phyloP scores from a whole-genome alignment of 2,329 filamentous ascomycete genomes.

The Monosporascus sp. region DNA sequence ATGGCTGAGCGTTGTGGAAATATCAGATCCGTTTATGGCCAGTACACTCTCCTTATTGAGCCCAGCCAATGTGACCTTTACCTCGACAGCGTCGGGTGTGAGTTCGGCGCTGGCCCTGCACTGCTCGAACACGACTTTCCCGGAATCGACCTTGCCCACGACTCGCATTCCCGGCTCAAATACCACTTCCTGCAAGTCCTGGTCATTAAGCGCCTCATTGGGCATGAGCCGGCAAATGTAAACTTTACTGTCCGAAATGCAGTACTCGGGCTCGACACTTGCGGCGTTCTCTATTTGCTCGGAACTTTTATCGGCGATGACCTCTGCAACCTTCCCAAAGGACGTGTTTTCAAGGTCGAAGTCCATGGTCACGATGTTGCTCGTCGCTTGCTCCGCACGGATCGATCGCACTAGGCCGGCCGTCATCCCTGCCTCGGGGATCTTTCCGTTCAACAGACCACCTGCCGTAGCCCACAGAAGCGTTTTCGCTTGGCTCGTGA shows the following conservation, averaged over 20 bases:
- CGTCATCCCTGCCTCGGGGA: slow-evolving; percentile 20
- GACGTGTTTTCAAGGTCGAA: slow-evolving; percentile 13
- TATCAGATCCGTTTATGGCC: slow-evolving; percentile 18
- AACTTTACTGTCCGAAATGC: slow-evolving; percentile 13
- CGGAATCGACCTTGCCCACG: slow-evolving; percentile 10
- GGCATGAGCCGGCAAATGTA: slow-evolving; percentile 21
- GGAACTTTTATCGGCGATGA: slow-evolving; percentile 6
- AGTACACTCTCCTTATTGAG: slow-evolving; percentile 15
- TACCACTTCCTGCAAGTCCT: slow-evolving; percentile 2
- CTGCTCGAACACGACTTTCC: slow-evolving; percentile 16
- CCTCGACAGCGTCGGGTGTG: slow-evolving; percentile 12
- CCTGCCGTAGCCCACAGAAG: slow-evolving; percentile 25
- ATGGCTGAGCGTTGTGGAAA: slow-evolving; percentile 15
- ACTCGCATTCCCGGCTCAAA: slow-evolving; percentile 9
- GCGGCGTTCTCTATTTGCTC: slow-evolving; percentile 6
- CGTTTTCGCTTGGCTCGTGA: slow-evolving; percentile 15
- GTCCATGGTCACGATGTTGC: slow-evolving; percentile 19
- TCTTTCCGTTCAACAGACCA: slow-evolving; percentile 15
- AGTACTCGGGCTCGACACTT: slow-evolving; percentile 15
- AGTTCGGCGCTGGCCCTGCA: background rate
- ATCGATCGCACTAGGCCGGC: slow-evolving; percentile 19
- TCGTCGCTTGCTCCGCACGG: slow-evolving; percentile 18
- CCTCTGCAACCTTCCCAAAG: slow-evolving; percentile 3
- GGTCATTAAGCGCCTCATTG: slow-evolving; percentile 12
- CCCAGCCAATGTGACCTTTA: slow-evolving; percentile 11